Conservation (phyloP, 768 basidiomycete genomes). For the Austroboletus festivus region DNA sequence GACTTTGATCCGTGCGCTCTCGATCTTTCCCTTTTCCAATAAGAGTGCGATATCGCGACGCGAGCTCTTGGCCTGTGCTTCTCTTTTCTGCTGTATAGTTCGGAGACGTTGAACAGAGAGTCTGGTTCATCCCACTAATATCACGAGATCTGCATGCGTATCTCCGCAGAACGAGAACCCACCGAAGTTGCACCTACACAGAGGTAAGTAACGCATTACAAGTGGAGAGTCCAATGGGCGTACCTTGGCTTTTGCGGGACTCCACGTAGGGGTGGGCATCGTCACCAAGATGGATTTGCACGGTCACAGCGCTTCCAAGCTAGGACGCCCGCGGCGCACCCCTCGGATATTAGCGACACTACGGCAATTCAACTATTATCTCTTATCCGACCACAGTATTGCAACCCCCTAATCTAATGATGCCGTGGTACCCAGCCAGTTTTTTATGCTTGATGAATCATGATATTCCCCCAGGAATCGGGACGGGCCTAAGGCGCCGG, state of each 20-base stretch:
- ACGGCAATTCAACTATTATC: neutral
- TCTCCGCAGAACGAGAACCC: slow-evolving; percentile 9
- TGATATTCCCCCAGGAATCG: neutral
- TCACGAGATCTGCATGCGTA: neutral
- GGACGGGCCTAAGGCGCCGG: too few species aligned
- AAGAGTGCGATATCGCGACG: slow-evolving; percentile 80
- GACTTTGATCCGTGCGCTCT: slow-evolving; percentile 81
- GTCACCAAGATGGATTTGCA: slow-evolving; percentile 1
- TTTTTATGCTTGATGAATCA: neutral
- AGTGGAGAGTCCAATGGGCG: neutral
- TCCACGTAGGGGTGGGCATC: slow-evolving; percentile 46
- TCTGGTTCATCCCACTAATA: slow-evolving; percentile 37
- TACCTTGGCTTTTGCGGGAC: slow-evolving; percentile 60
- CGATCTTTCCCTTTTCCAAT: slow-evolving; percentile 74
- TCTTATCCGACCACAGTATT: neutral
- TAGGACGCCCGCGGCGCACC: slow-evolving; percentile 6
- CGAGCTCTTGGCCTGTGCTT: slow-evolving; percentile 71
- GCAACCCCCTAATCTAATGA: too few species aligned
- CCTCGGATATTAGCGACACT: slow-evolving; percentile 9
- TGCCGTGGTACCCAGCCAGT: neutral
- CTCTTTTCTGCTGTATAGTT: slow-evolving; percentile 89
- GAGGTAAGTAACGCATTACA: slow-evolving; percentile 6
- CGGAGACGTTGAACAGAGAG: slow-evolving; percentile 83
- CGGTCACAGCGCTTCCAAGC: slow-evolving; percentile 1
- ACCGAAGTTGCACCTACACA: slow-evolving; percentile 48